Conservation (phyloP, 1,284 basidiomycete genomes). For the Ceratobasidium sp. region DNA sequence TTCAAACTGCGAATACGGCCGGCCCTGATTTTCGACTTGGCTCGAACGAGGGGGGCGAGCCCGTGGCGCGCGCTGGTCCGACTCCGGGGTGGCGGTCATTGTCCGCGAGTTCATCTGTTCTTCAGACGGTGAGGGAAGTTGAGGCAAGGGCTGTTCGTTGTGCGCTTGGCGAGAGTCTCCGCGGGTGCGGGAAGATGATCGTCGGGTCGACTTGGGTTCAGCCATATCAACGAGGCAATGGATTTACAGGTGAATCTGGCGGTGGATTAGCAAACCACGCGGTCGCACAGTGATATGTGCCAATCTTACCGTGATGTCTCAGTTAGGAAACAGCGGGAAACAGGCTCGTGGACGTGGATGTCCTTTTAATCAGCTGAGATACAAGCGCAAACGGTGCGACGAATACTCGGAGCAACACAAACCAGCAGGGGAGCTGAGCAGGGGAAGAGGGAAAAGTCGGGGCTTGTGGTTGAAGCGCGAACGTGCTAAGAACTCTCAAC, state of each 20-base stretch:
- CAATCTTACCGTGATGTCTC: neutral
- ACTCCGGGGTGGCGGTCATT: conserved; percentile 4
- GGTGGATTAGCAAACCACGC: conserved; percentile 4
- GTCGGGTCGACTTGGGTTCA: conserved; percentile 15
- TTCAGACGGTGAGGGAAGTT: conserved; percentile 7
- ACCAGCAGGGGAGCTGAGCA: neutral
- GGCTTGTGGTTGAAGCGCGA: neutral
- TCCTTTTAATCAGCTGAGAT: neutral
- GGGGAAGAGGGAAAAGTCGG: neutral
- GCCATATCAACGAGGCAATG: neutral
- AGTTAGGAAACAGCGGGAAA: neutral
- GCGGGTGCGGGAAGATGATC: conserved; percentile 17
- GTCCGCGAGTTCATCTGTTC: conserved; percentile 4
- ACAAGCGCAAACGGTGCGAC: neutral
- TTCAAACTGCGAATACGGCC: conserved; percentile 25
- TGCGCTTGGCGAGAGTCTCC: conserved; percentile 1
- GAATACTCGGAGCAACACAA: too few species aligned
- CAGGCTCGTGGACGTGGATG: neutral
- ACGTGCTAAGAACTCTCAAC: neutral
- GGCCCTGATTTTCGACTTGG: conserved; percentile 16
- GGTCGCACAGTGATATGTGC: neutral
- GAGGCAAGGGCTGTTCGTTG: conserved; percentile 12
- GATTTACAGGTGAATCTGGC: neutral
- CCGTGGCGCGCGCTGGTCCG: conserved; percentile 14
- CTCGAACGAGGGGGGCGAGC: conserved; percentile 4